Evolutionary conservation across 2,329 filamentous ascomycete genomes (phyloP).

Genomic region (Rhinocladiella similis): DNA sequence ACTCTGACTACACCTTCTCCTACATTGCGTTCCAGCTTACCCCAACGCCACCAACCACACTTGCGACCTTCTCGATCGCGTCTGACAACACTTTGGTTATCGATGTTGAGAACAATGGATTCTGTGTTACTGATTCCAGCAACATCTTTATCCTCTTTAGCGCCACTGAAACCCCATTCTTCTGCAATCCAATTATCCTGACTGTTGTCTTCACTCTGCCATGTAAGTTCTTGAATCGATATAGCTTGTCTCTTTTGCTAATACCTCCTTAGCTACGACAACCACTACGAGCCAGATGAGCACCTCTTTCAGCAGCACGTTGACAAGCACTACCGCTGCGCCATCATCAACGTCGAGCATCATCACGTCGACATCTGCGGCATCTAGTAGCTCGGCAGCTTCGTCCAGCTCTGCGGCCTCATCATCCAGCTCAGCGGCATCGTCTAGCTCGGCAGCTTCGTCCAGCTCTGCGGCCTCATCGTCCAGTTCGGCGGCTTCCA

Average conservation of each 20-base stretch:
- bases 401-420: too few species aligned
- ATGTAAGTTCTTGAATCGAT: not conserved
- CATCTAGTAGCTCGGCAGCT: too few species aligned
- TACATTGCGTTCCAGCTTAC: slow-evolving; percentile 15
- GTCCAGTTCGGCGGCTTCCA: not conserved
- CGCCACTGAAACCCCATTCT: not conserved
- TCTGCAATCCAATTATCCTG: not conserved
- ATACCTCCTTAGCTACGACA: not conserved
- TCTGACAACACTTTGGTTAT: not conserved
- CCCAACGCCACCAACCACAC: not conserved
- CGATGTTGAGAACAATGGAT: not conserved
- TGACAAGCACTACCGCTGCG: not conserved
- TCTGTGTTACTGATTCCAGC: not conserved
- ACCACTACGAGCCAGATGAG: not conserved
- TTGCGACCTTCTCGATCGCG: not conserved
- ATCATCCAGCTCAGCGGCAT: not conserved
- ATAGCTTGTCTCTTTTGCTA: not conserved
- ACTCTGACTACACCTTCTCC: slow-evolving; percentile 13
- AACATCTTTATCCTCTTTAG: not conserved
- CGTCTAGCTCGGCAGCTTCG: not conserved
- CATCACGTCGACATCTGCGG: too few species aligned
- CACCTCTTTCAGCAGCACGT: not conserved
- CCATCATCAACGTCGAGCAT: too few species aligned
- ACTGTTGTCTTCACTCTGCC: not conserved
- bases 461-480: not conserved